Evolutionary conservation across 1,284 basidiomycete species (phyloP).

Genomic region (Ceratobasidium sp.): DNA sequence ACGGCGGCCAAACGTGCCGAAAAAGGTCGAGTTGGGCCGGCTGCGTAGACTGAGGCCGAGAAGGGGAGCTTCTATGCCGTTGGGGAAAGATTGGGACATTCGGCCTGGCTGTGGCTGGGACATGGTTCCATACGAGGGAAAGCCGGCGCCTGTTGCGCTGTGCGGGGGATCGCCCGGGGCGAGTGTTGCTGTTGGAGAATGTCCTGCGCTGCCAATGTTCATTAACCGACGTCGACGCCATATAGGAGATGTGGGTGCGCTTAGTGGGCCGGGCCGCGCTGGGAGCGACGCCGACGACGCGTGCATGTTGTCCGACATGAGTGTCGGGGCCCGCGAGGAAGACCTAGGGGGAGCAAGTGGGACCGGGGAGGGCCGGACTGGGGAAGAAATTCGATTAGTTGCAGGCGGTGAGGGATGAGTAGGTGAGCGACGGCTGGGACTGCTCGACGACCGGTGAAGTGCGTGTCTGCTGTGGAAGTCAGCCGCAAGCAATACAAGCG

Average conservation of each 20-base stretch:
- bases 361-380: not conserved
- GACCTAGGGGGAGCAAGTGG: not conserved
- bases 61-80: slow-evolving; percentile 26
- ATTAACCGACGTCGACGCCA: slow-evolving; percentile 48
- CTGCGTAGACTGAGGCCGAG: slow-evolving; percentile 26
- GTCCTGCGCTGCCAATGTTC: slow-evolving; percentile 40
- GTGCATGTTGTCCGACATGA: slow-evolving; percentile 37
- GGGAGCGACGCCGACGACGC: slow-evolving; percentile 30
- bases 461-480: not conserved
- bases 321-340: not conserved
- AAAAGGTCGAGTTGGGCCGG: slow-evolving; percentile 35
- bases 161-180: slow-evolving; percentile 19
- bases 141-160: slow-evolving; percentile 24
- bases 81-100: slow-evolving; percentile 17
- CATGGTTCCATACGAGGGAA: slow-evolving; percentile 48
- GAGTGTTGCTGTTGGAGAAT: slow-evolving; percentile 28
- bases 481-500: not conserved
- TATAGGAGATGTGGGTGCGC: slow-evolving; percentile 46
- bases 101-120: not conserved
- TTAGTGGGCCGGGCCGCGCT: slow-evolving; percentile 45
- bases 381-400: too few species aligned
- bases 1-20: slow-evolving; percentile 54
- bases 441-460: slow-evolving; percentile 5
- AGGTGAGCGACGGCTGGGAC: not conserved
- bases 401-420: too few species aligned